Evolutionary conservation across 352 stramenopile species (phyloP).

Genomic region (Phytophthora megakarya): DNA sequence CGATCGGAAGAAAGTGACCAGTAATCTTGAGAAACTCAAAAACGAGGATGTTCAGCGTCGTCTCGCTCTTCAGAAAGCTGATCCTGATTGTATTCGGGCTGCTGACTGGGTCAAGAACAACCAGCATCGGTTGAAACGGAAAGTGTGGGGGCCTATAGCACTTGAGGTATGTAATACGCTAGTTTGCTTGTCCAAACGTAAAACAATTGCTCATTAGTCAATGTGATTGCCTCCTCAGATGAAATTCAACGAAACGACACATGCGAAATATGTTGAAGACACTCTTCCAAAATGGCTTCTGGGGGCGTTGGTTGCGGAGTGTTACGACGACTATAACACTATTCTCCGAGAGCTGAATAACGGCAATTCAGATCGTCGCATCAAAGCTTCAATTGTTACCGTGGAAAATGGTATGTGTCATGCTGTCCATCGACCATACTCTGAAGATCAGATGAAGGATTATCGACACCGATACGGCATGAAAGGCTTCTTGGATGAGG

Average conservation of each 20-base stretch:
- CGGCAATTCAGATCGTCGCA: conserved; percentile 42
- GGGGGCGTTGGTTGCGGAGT: conserved; percentile 75
- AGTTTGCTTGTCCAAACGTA: not conserved
- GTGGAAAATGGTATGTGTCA: conserved; percentile 67
- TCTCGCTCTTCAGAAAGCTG: conserved; percentile 54
- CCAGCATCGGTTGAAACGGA: conserved; percentile 63
- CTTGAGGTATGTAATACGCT: conserved; percentile 52
- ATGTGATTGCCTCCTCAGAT: conserved; percentile 42
- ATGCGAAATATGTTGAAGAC: conserved; percentile 87
- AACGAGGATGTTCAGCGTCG: conserved; percentile 80
- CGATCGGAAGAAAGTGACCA: conserved; percentile 52
- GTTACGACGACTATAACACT: conserved; percentile 81
- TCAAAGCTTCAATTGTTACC: conserved; percentile 74
- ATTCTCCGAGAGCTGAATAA: conserved; percentile 72
- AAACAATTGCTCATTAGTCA: not conserved
- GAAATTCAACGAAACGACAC: conserved; percentile 76
- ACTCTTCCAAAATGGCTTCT: conserved; percentile 84
- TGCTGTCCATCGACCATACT: conserved; percentile 62
- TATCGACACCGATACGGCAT: conserved; percentile 69
- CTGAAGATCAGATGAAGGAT: conserved; percentile 51
- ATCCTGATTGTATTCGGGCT: conserved; percentile 75
- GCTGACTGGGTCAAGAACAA: conserved; percentile 83
- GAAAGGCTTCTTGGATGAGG: conserved; percentile 79
- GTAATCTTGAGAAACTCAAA: conserved; percentile 68
- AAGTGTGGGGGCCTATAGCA: conserved; percentile 83